phyloP scores from a whole-genome alignment of 1,284 basidiomycete genomes.

The Ustilago loliicola region DNA sequence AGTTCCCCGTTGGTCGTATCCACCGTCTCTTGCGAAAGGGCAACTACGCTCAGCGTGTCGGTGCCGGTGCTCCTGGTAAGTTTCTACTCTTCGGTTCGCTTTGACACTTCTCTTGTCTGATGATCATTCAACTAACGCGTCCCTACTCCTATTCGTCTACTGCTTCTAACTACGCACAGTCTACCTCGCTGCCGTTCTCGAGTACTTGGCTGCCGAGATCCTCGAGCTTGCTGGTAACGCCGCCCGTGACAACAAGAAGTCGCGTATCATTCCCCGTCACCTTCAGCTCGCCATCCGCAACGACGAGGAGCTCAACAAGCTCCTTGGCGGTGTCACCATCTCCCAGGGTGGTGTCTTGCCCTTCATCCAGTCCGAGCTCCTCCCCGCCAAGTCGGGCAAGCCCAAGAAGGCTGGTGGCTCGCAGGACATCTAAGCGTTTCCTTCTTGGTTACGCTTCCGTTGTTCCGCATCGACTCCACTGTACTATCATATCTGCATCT shows the following conservation, averaged over 20 bases:
- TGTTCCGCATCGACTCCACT: constrained; percentile 34
- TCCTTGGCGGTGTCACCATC: constrained; percentile 75
- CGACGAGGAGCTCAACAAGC: constrained; percentile 84
- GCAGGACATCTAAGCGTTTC: constrained; percentile 64
- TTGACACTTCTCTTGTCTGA: not conserved
- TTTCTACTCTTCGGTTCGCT: constrained; percentile 32
- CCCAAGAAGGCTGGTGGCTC: constrained; percentile 69
- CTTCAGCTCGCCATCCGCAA: constrained; percentile 93
- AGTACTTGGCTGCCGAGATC: constrained; percentile 92
- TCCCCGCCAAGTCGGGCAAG: constrained; percentile 79
- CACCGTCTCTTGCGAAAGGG: constrained; percentile 92
- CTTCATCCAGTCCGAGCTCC: constrained; percentile 87
- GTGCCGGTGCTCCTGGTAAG: constrained; percentile 81
- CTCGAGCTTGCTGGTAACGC: constrained; percentile 94
- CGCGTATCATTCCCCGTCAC: constrained; percentile 95
- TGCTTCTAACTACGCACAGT: constrained; percentile 73
- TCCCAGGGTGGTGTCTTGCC: constrained; percentile 90
- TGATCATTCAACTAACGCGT: constrained; percentile 14
- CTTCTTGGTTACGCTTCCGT: constrained; percentile 14
- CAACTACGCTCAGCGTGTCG: constrained; percentile 84
- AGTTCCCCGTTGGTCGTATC: constrained; percentile 94
- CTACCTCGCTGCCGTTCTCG: constrained; percentile 89
- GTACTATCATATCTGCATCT: constrained; percentile 29
- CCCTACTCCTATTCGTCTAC: not conserved
- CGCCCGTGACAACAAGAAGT: constrained; percentile 93